Base-by-base conservation (phyloP, 2,329 filamentous ascomycete genomes). In the Fusarium beomiforme region DNA sequence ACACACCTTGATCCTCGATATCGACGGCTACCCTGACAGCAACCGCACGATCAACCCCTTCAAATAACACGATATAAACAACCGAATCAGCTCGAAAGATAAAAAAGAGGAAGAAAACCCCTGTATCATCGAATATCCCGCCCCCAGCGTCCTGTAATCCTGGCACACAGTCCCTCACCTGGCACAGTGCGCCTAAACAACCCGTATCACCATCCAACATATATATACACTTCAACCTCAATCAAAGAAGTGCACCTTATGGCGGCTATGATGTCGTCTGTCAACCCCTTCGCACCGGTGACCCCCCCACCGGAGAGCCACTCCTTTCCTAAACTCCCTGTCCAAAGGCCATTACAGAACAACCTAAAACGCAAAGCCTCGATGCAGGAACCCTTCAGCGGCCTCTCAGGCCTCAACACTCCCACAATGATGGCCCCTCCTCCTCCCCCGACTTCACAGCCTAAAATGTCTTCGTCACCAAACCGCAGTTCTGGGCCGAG, bases 211-310 rank as follows among this genome's bases (percentile, higher is more conserved):
- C 33, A 24, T 57, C 56, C 59, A 58, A 56, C 41, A 47, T 17
- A 53, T 36, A 62, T 65, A 74, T 71, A 74, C 70, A 71, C 47
- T 43, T 47, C 34, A 71, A 37, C 47, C 64, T 55, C 66, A 63
- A 19, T 50, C 62, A 60, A 63, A 53, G 21, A 70, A 70, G 46
- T 63, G 63, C 70, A 70, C 69, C 65, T 59, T 65, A 77, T 77
- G 75, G 73, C 75, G 75, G 75, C 75, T 65, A 76, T 77, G 75
- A 77, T 77, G 75, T 77, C 75, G 75, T 77, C 75, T 71, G 75
- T 77, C 69, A 77, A 73, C 73, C 75, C 75, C 60, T 77, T 77
- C 41, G 66, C 71, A 62, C 75, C 75, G 72, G 75, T 77, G 64
- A 77, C 75, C 61, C 75, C 75, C 69, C 75, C 75, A 62, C 75